Evolutionary conservation across 768 basidiomycete genomes (phyloP).

Genomic region (Mycena galericulata): DNA sequence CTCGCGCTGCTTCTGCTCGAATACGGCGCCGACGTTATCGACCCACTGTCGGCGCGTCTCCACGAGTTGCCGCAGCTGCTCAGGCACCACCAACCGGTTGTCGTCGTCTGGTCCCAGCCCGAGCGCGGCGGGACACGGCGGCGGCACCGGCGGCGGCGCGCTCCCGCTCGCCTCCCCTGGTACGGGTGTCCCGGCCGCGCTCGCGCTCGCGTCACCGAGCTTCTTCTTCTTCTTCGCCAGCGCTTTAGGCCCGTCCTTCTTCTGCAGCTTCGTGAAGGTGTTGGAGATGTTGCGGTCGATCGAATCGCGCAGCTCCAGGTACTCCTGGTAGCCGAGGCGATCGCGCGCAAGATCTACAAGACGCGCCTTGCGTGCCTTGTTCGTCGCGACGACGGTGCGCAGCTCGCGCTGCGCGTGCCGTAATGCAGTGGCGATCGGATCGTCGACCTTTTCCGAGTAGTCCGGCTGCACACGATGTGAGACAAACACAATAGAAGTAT

Average conservation of each 20-base stretch:
- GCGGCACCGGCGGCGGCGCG: constrained; percentile 55
- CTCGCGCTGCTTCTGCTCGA: constrained; percentile 78
- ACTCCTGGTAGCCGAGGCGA: constrained; percentile 92
- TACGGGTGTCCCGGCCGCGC: constrained; percentile 35
- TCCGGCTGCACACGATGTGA: constrained; percentile 64
- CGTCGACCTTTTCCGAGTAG: constrained; percentile 85
- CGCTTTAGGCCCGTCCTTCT: constrained; percentile 84
- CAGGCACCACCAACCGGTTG: constrained; percentile 69
- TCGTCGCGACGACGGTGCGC: constrained; percentile 78
- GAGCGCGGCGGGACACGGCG: constrained; percentile 77
- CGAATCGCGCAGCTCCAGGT: constrained; percentile 84
- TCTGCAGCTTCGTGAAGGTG: constrained; percentile 83
- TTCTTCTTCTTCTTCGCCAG: constrained; percentile 84
- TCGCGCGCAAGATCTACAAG: constrained; percentile 84
- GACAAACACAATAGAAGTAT: neutral
- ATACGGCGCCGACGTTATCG: constrained; percentile 76
- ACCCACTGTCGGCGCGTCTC: constrained; percentile 85
- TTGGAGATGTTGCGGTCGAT: constrained; percentile 87
- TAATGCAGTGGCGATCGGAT: constrained; percentile 92
- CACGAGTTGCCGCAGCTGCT: constrained; percentile 78
- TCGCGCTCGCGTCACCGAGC: constrained; percentile 45
- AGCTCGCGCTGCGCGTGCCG: constrained; percentile 90
- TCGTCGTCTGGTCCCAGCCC: constrained; percentile 79
- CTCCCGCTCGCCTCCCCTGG: constrained; percentile 44
- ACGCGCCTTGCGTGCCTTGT: constrained; percentile 84